Conservation (phyloP, 768 basidiomycete genomes). For the Sutorius australiensis region DNA sequence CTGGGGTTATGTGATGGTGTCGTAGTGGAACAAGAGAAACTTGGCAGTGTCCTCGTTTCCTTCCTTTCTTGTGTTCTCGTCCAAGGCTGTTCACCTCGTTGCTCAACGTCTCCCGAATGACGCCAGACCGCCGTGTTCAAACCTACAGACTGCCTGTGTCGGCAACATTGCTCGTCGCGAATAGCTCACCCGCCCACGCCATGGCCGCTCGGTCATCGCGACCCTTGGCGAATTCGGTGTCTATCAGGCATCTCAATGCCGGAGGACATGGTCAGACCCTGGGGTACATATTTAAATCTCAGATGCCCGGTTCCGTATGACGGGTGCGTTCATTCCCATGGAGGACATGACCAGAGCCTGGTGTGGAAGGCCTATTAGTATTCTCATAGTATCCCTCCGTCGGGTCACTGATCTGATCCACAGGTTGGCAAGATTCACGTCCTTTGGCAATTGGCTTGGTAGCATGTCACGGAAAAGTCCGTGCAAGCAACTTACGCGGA, state of each 20-base stretch:
- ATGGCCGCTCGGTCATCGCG: too few relatives aligned
- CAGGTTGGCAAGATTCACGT: too few relatives aligned
- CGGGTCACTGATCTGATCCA: too few relatives aligned
- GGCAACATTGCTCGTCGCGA: not conserved
- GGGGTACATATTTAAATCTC: not conserved
- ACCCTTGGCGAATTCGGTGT: not conserved
- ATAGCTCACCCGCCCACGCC: too few relatives aligned
- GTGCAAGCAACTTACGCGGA: not conserved
- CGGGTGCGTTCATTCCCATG: too few relatives aligned
- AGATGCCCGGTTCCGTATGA: not conserved
- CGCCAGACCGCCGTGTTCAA: not conserved
- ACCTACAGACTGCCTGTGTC: not conserved
- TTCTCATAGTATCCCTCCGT: too few relatives aligned
- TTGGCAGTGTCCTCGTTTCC: too few relatives aligned
- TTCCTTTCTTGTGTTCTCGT: not conserved
- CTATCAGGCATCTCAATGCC: not conserved
- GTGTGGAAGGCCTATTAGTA: too few relatives aligned
- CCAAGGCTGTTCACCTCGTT: not conserved
- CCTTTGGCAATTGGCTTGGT: too few relatives aligned
- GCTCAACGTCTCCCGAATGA: not conserved
- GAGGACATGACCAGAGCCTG: too few relatives aligned
- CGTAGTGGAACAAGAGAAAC: not conserved
- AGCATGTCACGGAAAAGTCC: not conserved
- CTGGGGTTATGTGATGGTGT: not conserved
- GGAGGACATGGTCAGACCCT: not conserved